Evolutionary conservation across 495 filamentous ascomycete genomes (phyloP).

Genomic region (Aspergillus sclerotioniger): DNA sequence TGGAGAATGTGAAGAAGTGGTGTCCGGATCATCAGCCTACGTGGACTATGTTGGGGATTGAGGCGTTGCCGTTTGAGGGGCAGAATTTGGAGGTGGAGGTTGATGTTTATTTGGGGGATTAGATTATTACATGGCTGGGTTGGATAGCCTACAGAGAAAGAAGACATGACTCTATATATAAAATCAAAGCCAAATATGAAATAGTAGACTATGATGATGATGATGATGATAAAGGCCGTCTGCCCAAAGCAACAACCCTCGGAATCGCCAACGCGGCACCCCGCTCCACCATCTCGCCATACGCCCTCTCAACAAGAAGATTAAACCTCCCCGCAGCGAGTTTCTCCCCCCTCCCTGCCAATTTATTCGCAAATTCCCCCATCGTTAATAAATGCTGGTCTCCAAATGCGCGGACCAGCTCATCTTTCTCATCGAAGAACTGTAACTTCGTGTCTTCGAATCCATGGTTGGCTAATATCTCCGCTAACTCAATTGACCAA

Average conservation of each 20-base stretch:
- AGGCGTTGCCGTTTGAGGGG: slow-evolving; percentile 18
- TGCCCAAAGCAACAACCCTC: slow-evolving; percentile 3
- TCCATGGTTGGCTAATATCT: slow-evolving; percentile 11
- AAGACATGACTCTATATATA: too few species aligned
- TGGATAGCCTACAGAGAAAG: too few species aligned
- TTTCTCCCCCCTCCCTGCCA: slow-evolving; percentile 7
- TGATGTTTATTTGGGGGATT: slow-evolving; percentile 14
- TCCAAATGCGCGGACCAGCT: slow-evolving; percentile 5
- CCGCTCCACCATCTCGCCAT: slow-evolving; percentile 10
- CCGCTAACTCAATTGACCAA: slow-evolving; percentile 15
- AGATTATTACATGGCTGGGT: too few species aligned
- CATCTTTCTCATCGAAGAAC: slow-evolving; percentile 9
- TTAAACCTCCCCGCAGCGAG: slow-evolving; percentile 13
- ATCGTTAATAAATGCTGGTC: slow-evolving; percentile 16
- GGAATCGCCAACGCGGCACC: slow-evolving; percentile 14
- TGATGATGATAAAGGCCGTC: neutral
- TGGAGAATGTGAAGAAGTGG: slow-evolving; percentile 14
- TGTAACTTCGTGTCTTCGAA: slow-evolving; percentile 13
- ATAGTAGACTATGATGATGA: too few species aligned
- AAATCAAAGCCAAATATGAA: too few species aligned
- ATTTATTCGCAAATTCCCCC: slow-evolving; percentile 13
- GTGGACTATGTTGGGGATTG: slow-evolving; percentile 16
- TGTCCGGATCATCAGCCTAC: slow-evolving; percentile 17
- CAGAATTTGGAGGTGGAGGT: slow-evolving; percentile 19
- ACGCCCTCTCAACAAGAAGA: slow-evolving; percentile 15